phyloP scores from a whole-genome alignment of 2,329 filamentous ascomycete species.

The Alternaria gansuensis region DNA sequence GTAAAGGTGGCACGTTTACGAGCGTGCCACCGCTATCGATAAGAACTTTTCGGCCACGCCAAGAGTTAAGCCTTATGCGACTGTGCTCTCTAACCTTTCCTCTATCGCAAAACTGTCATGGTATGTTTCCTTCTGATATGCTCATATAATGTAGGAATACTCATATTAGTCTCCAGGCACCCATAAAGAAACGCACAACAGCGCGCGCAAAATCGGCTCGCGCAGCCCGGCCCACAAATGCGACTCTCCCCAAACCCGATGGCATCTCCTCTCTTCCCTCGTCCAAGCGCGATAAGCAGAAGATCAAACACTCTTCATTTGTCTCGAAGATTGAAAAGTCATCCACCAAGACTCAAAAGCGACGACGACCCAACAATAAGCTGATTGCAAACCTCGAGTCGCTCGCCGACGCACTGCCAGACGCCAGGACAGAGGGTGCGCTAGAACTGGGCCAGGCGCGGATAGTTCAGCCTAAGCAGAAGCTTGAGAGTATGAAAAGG shows the following conservation, averaged over 20 bases:
- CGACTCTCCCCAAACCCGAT: constrained; percentile 35
- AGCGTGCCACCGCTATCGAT: constrained; percentile 18
- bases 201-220: constrained; percentile 48
- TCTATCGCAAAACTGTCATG: constrained; percentile 18
- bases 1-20: constrained; percentile 1
- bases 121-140: constrained; percentile 14
- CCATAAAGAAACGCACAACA: constrained; percentile 50
- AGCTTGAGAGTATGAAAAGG: constrained; percentile 69
- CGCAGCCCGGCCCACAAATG: constrained; percentile 31
- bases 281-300: constrained; percentile 83
- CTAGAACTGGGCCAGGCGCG: constrained; percentile 63
- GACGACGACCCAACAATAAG: constrained; percentile 77
- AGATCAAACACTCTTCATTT: constrained; percentile 82
- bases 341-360: constrained; percentile 65
- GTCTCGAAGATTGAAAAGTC: constrained; percentile 77
- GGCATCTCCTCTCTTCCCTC: constrained; percentile 66
- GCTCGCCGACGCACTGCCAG: constrained; percentile 82
- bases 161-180: constrained; percentile 36
- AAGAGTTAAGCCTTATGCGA: constrained; percentile 1
- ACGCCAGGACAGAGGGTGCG: constrained; percentile 49
- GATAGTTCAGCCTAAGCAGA: constrained; percentile 60
- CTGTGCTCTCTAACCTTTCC: not conserved
- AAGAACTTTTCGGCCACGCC: constrained; percentile 15
- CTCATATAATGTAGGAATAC: not conserved
- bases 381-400: constrained; percentile 77